A percentile compares a stretch with the other conserved stretches of the same genome.
phyloP scores from a whole-genome alignment of 23 red algal species.

The Cyanidium caldarium region DNA sequence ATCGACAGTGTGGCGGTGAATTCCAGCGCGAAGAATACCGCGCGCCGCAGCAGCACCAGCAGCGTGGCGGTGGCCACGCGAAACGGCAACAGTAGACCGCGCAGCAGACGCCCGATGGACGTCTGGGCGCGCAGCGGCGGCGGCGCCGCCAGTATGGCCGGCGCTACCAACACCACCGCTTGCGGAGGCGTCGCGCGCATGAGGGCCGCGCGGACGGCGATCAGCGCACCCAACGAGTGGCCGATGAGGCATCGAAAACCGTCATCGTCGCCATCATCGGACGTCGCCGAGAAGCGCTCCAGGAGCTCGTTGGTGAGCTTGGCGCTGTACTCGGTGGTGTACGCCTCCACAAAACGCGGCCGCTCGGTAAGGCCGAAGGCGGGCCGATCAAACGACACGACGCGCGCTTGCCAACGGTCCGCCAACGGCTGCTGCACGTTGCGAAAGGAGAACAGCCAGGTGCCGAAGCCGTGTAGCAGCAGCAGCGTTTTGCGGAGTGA shows the following conservation, averaged over 20 bases:
- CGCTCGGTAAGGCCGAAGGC: conserved; percentile 51
- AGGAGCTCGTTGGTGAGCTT: no score
- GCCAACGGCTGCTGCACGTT: background rate
- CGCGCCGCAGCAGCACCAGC: no score
- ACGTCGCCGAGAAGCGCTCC: no score
- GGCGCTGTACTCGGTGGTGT: no score
- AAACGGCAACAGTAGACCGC: background rate
- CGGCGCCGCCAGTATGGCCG: conserved; percentile 11
- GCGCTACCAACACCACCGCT: conserved; percentile 32
- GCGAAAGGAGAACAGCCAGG: conserved; percentile 27
- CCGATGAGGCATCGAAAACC: conserved; percentile 23
- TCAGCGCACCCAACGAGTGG: conserved; percentile 23
- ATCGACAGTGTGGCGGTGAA: no score
- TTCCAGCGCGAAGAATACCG: no score
- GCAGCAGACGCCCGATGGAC: conserved; percentile 1
- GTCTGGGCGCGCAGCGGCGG: background rate
- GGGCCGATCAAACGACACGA: conserved; percentile 22
- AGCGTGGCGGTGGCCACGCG: conserved; percentile 11
- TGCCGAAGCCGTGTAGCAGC: conserved; percentile 41
- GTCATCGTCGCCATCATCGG: no score
- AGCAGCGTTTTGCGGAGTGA: background rate
- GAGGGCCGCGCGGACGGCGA: conserved; percentile 8
- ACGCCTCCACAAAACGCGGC: no score
- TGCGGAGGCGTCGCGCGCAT: background rate
- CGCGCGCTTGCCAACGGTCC: background rate